Base-by-base conservation (phyloP, 1,284 basidiomycete species). In the Xerocomus nothofagi region DNA sequence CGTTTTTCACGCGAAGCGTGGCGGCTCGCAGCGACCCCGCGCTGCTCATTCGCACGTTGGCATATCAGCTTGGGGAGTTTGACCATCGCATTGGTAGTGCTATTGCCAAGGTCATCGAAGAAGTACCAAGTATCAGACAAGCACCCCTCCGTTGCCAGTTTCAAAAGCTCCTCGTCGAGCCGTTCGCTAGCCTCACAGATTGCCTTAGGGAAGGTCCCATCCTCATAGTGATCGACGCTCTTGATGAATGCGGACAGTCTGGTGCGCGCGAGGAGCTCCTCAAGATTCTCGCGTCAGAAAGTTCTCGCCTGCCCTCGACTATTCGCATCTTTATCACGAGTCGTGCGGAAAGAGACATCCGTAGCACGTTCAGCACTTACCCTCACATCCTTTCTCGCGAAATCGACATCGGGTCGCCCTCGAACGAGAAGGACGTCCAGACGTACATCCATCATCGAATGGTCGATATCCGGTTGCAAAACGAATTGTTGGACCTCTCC, bases 61-160 rank as follows among this genome's bases (percentile, higher is more conserved):
- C 64, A 0, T 56, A 66, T 39, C 66, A 70, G 6, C 62, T 70
- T 8, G 65, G 56, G 5, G 67, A 66, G 23, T 66, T 69, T 39
- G 65, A 66, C 26, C 53, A 42, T 38, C 62, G 65, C 10, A 54
- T 66, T 6, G 55, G 65, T 24, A 53, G 37, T 2, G 63, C 61
- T 6, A 69, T 66, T 9, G 53, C 65, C 4, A 57, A 30, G 26
- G 61, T 52, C 33, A 53, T 66, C 4, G 56, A 66, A 39, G 58
- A 58, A 23, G 39, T 59, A 6, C 65, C 67, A 2, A 69, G 58
- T 24, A 66, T 70, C 48, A 49, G 37, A 41, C 64, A 69, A 42
- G 65, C 65, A 7, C 56, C 64, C 1, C 52, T 68, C 32, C 67
- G 55, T 24, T 56, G 47, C 26, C 68, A 70, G 36, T 69, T 69